Evolutionary conservation across 176 grass and related monocot species (phyloP).

Genomic region (Olyra latifolia): DNA sequence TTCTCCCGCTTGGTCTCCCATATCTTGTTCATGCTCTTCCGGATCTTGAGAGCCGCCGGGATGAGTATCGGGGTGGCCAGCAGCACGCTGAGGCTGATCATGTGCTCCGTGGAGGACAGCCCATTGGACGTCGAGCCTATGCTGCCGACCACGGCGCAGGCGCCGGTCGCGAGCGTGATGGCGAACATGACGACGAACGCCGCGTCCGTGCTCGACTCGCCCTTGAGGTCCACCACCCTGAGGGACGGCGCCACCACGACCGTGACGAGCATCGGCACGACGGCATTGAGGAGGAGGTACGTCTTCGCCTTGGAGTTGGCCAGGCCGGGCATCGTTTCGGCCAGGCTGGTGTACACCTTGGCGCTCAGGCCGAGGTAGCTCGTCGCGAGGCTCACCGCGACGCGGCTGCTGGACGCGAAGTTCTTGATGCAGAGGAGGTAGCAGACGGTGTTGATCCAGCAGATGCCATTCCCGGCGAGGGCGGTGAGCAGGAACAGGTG

Average conservation of each 20-base stretch:
- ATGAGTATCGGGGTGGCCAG: slow-evolving; percentile 61
- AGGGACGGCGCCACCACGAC: slow-evolving; percentile 63
- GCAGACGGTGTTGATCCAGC: slow-evolving; percentile 99
- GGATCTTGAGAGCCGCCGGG: slow-evolving; percentile 62
- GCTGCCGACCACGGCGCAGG: slow-evolving; percentile 77
- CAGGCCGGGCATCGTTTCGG: slow-evolving; percentile 38
- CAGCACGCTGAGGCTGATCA: slow-evolving; percentile 65
- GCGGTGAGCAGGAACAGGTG: slow-evolving; percentile 88
- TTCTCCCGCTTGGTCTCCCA: slow-evolving; percentile 66
- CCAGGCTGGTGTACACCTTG: slow-evolving; percentile 78
- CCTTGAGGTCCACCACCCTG: slow-evolving; percentile 45
- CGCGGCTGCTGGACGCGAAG: slow-evolving; percentile 69
- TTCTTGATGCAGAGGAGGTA: slow-evolving; percentile 94
- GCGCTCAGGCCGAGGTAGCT: slow-evolving; percentile 97
- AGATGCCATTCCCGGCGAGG: slow-evolving; percentile 90
- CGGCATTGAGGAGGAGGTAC: slow-evolving; percentile 90
- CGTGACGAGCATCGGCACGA: slow-evolving; percentile 69
- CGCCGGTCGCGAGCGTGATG: slow-evolving; percentile 80
- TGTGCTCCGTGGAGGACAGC: slow-evolving; percentile 59
- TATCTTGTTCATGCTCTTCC: slow-evolving; percentile 51
- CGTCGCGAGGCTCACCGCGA: slow-evolving; percentile 75
- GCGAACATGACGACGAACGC: slow-evolving; percentile 82
- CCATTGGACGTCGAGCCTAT: slow-evolving; percentile 56
- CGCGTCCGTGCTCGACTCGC: slow-evolving; percentile 8
- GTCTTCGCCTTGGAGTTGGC: slow-evolving; percentile 48